phyloP scores from a whole-genome alignment of 768 basidiomycete species.

The Mycena leptocephala region DNA sequence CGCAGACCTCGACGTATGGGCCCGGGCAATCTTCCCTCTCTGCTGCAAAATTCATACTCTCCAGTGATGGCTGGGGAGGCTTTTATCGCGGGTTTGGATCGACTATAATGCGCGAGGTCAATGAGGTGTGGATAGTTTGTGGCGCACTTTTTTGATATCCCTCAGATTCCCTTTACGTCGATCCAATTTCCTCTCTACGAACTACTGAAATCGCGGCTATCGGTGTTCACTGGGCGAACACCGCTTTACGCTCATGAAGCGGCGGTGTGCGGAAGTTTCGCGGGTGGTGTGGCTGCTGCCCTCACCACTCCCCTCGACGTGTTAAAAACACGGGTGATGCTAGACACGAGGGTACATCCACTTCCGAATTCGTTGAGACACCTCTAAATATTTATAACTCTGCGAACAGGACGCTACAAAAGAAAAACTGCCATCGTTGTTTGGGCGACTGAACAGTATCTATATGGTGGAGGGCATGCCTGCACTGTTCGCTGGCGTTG shows the following conservation, averaged over 20 bases:
- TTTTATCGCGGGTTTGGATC: conserved; percentile 93
- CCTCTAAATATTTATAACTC: background rate
- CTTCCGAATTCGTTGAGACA: background rate
- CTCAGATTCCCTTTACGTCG: conserved; percentile 81
- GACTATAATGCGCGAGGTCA: conserved; percentile 82
- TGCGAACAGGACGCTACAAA: conserved; percentile 65
- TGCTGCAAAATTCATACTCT: conserved; percentile 70
- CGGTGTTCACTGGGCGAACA: conserved; percentile 67
- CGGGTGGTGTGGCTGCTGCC: conserved; percentile 92
- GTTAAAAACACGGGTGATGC: conserved; percentile 97
- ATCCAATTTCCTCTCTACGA: conserved; percentile 86
- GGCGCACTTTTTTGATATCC: conserved; percentile 44
- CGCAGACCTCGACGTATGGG: conserved; percentile 87
- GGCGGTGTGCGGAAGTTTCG: conserved; percentile 91
- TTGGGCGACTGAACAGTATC: conserved; percentile 75
- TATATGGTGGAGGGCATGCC: conserved; percentile 78
- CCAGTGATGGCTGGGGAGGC: conserved; percentile 78
- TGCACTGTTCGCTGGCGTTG: conserved; percentile 89
- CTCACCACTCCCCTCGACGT: conserved; percentile 97
- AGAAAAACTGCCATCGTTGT: conserved; percentile 69
- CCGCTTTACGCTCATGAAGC: conserved; percentile 81
- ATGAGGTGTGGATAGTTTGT: conserved; percentile 38
- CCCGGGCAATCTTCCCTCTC: conserved; percentile 72
- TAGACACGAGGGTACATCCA: conserved; percentile 82
- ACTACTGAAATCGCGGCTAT: conserved; percentile 70